Evolutionary conservation across 2,329 filamentous ascomycete species (phyloP), one percentile per base, ranked within the genome.

Genomic region (Colletotrichum cereale): DNA sequence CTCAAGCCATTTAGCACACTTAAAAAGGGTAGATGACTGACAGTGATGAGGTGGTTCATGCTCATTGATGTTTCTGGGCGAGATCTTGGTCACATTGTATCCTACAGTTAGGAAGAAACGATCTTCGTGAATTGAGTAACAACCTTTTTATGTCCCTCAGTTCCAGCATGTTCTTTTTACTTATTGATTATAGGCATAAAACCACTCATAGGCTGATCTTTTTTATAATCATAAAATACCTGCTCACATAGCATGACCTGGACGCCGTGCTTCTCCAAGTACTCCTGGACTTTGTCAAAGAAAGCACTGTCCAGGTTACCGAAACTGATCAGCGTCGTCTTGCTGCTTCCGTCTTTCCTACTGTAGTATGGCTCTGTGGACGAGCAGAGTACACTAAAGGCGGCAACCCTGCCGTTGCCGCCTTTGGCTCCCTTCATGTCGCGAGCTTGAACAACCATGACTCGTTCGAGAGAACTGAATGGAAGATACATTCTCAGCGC

Each of bases 161-260:
- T 47, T 47, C 42, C 42, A 47, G 42, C 14, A 47, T 47, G 7
- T 47, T 47, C 5, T 5, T n/a, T 47, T 47, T 6, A 47, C 2
- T 47, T n/a, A 10, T 18, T 47, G 21, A 18, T 47, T n/a, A 47
- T 21, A 47, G 42, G 42, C 42, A 47, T 47, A 47, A 47, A 47
- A 21, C 21, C 21, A 47, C 18, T 47, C 7, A 47, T 47, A 18
- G 42, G 42, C 42, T 47, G 10, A 47, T 47, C n/a, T n/a, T 47
- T 55, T 31, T 48, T 1, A 14, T 50, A 69, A 2, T 57, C 40
- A 48, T 58, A 60, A 29, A 58, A 69, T 0, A 8, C 6, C 56
- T 66, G 64, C 55, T 66, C 18, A n/a, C 56, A 66, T 29, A 61
- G 34, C 56, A 66, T 53, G 1, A 50, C 16, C 8, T 26, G 5